Percentiles rank a stretch among this genome's conserved stretches.
Evolutionary conservation across 768 basidiomycete species (phyloP).

Genomic region (Trametes cinnabarina): DNA sequence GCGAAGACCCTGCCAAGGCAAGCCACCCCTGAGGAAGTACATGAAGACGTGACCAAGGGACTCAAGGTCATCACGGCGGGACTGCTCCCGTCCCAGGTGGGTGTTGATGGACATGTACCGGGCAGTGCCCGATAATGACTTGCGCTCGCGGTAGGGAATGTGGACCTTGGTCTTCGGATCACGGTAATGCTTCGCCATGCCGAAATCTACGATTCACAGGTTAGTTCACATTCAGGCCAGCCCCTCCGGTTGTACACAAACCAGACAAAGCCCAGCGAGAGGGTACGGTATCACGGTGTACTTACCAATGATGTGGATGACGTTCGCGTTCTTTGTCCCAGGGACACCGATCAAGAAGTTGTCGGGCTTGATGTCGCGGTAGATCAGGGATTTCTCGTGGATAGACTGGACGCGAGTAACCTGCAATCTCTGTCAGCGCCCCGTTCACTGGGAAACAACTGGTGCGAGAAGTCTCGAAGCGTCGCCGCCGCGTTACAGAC

Average conservation of each 20-base stretch:
- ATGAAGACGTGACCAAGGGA: conserved; percentile 99
- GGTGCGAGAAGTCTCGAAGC: neutral
- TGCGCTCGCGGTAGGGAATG: conserved; percentile 99
- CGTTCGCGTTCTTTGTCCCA: conserved; percentile 85
- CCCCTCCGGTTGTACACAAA: neutral
- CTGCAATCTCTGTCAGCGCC: conserved; percentile 39
- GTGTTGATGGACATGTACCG: conserved; percentile 99
- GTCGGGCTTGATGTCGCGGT: conserved; percentile 98
- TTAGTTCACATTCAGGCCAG: neutral
- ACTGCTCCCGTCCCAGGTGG: conserved; percentile 92
- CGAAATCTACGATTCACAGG: conserved; percentile 66
- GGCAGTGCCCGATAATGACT: conserved; percentile 93
- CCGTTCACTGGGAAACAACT: neutral
- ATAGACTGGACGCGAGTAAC: conserved; percentile 95
- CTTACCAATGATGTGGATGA: conserved; percentile 83
- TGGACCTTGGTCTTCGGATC: conserved; percentile 97
- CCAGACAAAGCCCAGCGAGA: neutral
- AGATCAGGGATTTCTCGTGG: conserved; percentile 98
- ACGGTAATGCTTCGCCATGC: conserved; percentile 99
- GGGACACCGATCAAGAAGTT: conserved; percentile 98
- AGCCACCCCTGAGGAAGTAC: conserved; percentile 95
- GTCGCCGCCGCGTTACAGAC: neutral
- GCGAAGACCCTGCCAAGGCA: conserved; percentile 97
- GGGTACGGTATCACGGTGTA: conserved; percentile 4
- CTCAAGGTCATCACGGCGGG: conserved; percentile 93